Evolutionary conservation across 371 early-diverging fungal genomes (phyloP).

Genomic region (Mucor plumbeus): DNA sequence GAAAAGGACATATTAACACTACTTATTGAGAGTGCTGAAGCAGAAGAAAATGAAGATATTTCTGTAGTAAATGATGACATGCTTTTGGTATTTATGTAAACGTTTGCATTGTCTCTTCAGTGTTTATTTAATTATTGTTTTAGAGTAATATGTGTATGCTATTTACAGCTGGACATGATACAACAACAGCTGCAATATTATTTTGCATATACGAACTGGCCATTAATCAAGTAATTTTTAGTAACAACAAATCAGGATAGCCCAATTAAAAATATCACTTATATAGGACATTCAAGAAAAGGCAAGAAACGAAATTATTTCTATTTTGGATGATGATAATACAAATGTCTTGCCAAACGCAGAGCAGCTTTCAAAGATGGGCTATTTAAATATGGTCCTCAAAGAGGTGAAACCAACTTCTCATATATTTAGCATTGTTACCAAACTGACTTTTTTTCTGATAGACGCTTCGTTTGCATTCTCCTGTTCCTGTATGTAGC

Average conservation of each 20-base stretch:
- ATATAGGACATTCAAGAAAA: conserved; percentile 25
- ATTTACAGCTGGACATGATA: conserved; percentile 43
- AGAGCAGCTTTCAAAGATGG: conserved; percentile 45
- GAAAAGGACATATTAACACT: conserved; percentile 21
- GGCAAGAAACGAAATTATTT: conserved; percentile 15
- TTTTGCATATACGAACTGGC: conserved; percentile 40
- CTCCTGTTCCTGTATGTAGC: conserved; percentile 12
- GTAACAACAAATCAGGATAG: no score
- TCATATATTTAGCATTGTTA: no score
- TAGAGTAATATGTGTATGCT: conserved; percentile 29
- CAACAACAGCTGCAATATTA: conserved; percentile 32
- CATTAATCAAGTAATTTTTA: conserved; percentile 21
- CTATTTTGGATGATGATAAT: conserved; percentile 19
- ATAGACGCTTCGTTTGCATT: conserved; percentile 24
- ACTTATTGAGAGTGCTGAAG: conserved; percentile 14
- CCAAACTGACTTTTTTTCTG: background rate
- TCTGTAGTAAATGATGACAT: conserved; percentile 2
- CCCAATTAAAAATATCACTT: no score
- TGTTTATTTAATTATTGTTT: conserved; percentile 8
- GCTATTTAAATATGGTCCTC: conserved; percentile 49
- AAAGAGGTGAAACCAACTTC: conserved; percentile 21
- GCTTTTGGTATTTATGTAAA: background rate
- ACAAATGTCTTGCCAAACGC: conserved; percentile 27
- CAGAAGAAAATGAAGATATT: conserved; percentile 19
- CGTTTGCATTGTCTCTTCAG: background rate